phyloP scores from a whole-genome alignment of 106 monocot genomes.

The Narthecium ossifragum region DNA sequence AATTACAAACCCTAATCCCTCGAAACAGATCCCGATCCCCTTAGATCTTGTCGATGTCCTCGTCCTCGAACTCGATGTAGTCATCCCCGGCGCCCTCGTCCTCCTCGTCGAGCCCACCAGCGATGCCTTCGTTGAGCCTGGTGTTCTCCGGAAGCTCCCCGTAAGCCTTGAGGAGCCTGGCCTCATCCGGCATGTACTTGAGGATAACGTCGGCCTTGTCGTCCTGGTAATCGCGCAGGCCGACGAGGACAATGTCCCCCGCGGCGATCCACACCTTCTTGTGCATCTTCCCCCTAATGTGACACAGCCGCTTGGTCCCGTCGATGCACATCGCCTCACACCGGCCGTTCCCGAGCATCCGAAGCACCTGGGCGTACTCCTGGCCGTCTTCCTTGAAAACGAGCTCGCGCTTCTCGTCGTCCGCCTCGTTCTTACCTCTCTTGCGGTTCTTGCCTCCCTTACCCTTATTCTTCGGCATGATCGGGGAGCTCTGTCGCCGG shows the following conservation, averaged over 20 bases:
- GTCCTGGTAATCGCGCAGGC: constrained; percentile 69
- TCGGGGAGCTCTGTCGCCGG: too few relatives aligned
- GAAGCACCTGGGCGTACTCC: constrained; percentile 71
- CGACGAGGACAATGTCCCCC: constrained; percentile 62
- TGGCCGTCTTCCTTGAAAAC: constrained; percentile 80
- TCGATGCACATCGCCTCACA: constrained; percentile 74
- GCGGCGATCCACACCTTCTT: constrained; percentile 82
- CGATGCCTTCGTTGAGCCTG: constrained; percentile 61
- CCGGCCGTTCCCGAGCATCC: constrained; percentile 70
- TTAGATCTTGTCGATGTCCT: constrained; percentile 73
- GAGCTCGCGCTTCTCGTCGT: constrained; percentile 78
- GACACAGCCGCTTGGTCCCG: constrained; percentile 58
- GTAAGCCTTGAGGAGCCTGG: constrained; percentile 59
- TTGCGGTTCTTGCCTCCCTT: constrained; percentile 78
- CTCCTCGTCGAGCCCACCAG: constrained; percentile 59
- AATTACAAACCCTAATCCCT: too few relatives aligned
- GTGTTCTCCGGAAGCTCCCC: constrained; percentile 59
- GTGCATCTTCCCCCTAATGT: constrained; percentile 75
- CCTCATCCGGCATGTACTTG: constrained; percentile 79
- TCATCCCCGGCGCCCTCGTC: constrained; percentile 52
- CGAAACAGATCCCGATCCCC: too few relatives aligned
- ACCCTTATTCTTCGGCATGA: constrained; percentile 87
- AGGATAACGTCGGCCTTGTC: constrained; percentile 74
- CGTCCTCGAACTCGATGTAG: constrained; percentile 73
- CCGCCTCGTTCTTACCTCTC: constrained; percentile 74